A percentile compares a stretch with the other conserved stretches of the same genome.
These are phyloP conservation scores for Dionaea muscipula DNA, from an alignment of 179 eudicot species.

Conservation along the genomic window DNA sequence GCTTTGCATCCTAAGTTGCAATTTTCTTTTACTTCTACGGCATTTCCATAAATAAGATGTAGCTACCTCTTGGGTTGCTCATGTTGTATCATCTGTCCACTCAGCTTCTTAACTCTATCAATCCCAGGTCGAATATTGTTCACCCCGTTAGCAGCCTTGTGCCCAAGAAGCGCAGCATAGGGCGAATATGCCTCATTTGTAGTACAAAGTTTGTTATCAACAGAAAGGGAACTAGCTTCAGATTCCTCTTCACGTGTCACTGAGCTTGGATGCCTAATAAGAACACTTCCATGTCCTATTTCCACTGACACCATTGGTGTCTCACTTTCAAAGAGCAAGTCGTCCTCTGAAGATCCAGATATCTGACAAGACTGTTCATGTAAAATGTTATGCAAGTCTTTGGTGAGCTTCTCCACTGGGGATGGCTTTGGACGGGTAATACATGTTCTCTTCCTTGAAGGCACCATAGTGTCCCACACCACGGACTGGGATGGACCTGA, in stretches of 20 bases:
- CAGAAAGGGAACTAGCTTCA: conserved; percentile 91
- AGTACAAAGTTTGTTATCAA: conserved; percentile 45
- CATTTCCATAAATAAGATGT: not conserved
- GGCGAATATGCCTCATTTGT: conserved; percentile 40
- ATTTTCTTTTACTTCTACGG: not conserved
- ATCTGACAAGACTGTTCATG: conserved; percentile 67
- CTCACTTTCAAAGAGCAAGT: conserved; percentile 79
- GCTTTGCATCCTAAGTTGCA: not conserved
- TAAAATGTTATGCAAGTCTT: conserved; percentile 63
- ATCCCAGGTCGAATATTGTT: conserved; percentile 15
- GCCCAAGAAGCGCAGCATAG: conserved; percentile 26
- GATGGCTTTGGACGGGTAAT: conserved; percentile 66
- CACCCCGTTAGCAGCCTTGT: conserved; percentile 31
- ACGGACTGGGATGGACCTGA: conserved; percentile 65
- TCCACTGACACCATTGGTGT: conserved; percentile 95
- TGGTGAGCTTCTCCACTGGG: conserved; percentile 82
- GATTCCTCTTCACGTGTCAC: conserved; percentile 80
- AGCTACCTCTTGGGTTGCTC: conserved; percentile 46
- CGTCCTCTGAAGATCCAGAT: conserved; percentile 79
- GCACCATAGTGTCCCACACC: conserved; percentile 74
- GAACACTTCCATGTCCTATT: conserved; percentile 98
- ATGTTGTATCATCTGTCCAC: conserved; percentile 29
- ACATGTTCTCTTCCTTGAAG: conserved; percentile 87
- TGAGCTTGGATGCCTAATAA: conserved; percentile 78
- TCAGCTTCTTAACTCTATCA: conserved; percentile 34